phyloP scores from a whole-genome alignment of 2,329 filamentous ascomycete genomes.

The Colletotrichum simmondsii region DNA sequence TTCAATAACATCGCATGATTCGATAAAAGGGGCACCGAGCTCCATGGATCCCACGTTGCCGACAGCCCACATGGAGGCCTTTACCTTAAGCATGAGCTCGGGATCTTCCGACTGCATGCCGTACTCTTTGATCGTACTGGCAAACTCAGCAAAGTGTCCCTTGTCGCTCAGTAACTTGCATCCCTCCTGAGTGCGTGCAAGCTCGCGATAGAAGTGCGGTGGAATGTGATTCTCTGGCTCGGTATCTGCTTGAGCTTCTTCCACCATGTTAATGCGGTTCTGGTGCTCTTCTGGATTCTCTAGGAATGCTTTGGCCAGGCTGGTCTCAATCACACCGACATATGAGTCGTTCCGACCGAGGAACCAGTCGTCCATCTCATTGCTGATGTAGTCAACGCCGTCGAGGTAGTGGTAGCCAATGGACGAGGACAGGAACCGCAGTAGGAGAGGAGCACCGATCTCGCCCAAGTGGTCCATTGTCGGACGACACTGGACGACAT shows the following conservation, averaged over 20 bases:
- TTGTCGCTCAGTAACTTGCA: slow-evolving; percentile 91
- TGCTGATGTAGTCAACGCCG: slow-evolving; percentile 97
- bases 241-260: slow-evolving; percentile 65
- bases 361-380: slow-evolving; percentile 99
- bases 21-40: slow-evolving; percentile 91
- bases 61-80: slow-evolving; percentile 96
- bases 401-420: slow-evolving; percentile 98
- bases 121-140: slow-evolving; percentile 86
- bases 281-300: slow-evolving; percentile 69
- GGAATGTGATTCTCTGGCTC: slow-evolving; percentile 79
- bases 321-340: slow-evolving; percentile 94
- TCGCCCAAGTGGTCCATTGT: slow-evolving; percentile 95
- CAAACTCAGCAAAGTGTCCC: slow-evolving; percentile 96
- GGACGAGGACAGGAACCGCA: slow-evolving; percentile 94
- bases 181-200: slow-evolving; percentile 92
- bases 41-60: slow-evolving; percentile 99
- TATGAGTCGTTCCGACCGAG: slow-evolving; percentile 97
- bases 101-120: slow-evolving; percentile 85
- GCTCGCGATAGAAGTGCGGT: slow-evolving; percentile 97
- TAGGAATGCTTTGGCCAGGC: slow-evolving; percentile 86
- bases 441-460: slow-evolving; percentile 90
- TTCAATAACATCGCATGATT: slow-evolving; percentile 87
- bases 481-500: slow-evolving; percentile 95
- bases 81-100: slow-evolving; percentile 91
- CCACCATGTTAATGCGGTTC: slow-evolving; percentile 68